phyloP scores from a whole-genome alignment of 2,329 filamentous ascomycete genomes.

The Lithohypha guttulata region DNA sequence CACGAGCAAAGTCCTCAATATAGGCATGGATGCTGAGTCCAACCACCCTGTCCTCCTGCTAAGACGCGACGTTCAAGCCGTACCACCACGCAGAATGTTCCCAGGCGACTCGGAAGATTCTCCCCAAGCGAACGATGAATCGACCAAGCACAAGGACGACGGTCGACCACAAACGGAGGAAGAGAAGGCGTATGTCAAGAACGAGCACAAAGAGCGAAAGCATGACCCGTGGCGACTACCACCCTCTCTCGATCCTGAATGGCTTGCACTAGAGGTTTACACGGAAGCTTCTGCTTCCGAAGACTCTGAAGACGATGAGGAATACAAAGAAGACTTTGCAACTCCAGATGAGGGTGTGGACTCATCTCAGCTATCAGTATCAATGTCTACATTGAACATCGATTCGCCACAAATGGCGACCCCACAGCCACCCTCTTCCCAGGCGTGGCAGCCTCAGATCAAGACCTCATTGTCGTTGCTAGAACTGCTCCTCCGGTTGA shows the following conservation, averaged over 20 bases:
- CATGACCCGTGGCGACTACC: conserved; percentile 52
- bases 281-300: conserved; percentile 51
- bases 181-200: conserved; percentile 10
- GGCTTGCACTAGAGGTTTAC: conserved; percentile 83
- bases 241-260: conserved; percentile 70
- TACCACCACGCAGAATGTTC: conserved; percentile 50
- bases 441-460: conserved; percentile 40
- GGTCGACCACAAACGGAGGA: conserved; percentile 8
- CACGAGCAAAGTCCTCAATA: conserved; percentile 79
- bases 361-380: conserved; percentile 28
- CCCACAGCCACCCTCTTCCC: conserved; percentile 35
- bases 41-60: conserved; percentile 65
- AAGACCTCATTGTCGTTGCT: conserved; percentile 66
- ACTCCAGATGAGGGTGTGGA: conserved; percentile 14
- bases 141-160: not conserved
- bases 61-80: conserved; percentile 58
- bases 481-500: conserved; percentile 77
- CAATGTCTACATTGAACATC: conserved; percentile 9
- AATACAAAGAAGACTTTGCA: conserved; percentile 15
- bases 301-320: conserved; percentile 35
- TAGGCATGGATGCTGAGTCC: conserved; percentile 55
- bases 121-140: not conserved
- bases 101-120: conserved; percentile 32
- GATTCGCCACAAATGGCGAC: conserved; percentile 14
- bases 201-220: conserved; percentile 18